These are phyloP conservation scores for Euphrasia confusa DNA, from an alignment of 257 asterid genomes.

Conservation along the genomic window DNA sequence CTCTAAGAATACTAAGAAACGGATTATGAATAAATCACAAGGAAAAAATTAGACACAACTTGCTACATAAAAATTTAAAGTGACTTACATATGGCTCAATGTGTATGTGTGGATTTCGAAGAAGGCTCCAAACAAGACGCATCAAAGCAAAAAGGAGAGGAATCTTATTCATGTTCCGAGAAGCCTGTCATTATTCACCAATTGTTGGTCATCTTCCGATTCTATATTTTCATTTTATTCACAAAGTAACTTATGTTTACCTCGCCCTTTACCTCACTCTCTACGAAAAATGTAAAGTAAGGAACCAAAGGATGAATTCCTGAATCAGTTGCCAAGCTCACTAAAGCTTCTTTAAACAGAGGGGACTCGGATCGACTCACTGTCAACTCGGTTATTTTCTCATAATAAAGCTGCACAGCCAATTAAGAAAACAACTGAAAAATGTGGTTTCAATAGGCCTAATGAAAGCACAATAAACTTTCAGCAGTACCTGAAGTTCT, in stretches of 20 bases:
- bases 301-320: constrained; percentile 98
- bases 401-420: constrained; percentile 84
- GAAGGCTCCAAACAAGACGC: constrained; percentile 97
- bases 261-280: constrained; percentile 62
- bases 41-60: not conserved
- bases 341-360: constrained; percentile 73
- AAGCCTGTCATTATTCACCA: constrained; percentile 53
- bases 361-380: constrained; percentile 62
- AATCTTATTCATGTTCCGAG: constrained; percentile 70
- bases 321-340: constrained; percentile 94
- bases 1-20: not conserved
- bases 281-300: constrained; percentile 84
- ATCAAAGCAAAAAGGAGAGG: constrained; percentile 80
- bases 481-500: constrained; percentile 79
- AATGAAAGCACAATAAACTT: constrained; percentile 22
- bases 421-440: constrained; percentile 19
- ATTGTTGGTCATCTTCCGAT: constrained; percentile 12
- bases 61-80: not conserved
- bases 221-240: constrained; percentile 13
- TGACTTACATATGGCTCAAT: constrained; percentile 91
- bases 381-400: constrained; percentile 85
- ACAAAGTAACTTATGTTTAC: not conserved
- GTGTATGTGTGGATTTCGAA: constrained; percentile 85
- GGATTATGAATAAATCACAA: constrained; percentile 9
- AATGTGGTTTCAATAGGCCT: constrained; percentile 17